Evolutionary conservation across 129 eudicot species (phyloP).

Genomic region (Lactuca saligna): DNA sequence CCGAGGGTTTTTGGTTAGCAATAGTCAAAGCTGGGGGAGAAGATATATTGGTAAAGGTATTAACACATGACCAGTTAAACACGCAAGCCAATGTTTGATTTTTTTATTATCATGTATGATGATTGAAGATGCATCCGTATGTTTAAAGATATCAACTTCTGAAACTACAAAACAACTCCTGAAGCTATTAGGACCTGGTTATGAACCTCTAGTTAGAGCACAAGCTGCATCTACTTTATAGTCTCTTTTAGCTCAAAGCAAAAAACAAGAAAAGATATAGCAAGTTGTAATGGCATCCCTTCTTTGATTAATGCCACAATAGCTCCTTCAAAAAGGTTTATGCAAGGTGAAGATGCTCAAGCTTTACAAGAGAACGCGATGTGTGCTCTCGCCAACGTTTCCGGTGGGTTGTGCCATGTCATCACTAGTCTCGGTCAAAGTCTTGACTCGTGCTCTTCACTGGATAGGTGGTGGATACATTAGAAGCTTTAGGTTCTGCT

Average conservation of each 20-base stretch:
- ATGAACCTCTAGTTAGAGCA: slow-evolving; percentile 92
- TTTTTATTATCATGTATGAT: slow-evolving; percentile 89
- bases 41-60: slow-evolving; percentile 78
- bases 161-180: slow-evolving; percentile 80
- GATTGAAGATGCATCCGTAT: slow-evolving; percentile 93
- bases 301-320: slow-evolving; percentile 95
- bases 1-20: slow-evolving; percentile 95
- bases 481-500: slow-evolving; percentile 99
- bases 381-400: slow-evolving; percentile 99
- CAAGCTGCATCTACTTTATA: slow-evolving; percentile 95
- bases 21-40: slow-evolving; percentile 87
- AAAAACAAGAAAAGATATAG: slow-evolving; percentile 81
- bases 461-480: slow-evolving; percentile 89
- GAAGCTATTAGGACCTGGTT: slow-evolving; percentile 77
- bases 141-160: slow-evolving; percentile 70
- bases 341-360: slow-evolving; percentile 99
- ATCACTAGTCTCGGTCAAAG: slow-evolving; percentile 97
- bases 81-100: slow-evolving; percentile 93
- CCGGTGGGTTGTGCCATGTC: slow-evolving; percentile 97
- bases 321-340: slow-evolving; percentile 97
- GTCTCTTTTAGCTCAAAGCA: slow-evolving; percentile 95
- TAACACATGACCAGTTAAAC: slow-evolving; percentile 62
- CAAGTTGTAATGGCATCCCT: slow-evolving; percentile 85
- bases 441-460: slow-evolving; percentile 93
- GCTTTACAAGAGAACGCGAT: slow-evolving; percentile 97